A percentile compares a stretch with the other conserved stretches of the same genome.
phyloP scores from a whole-genome alignment of 2,329 filamentous ascomycete genomes.

The Colletotrichum musicola region DNA sequence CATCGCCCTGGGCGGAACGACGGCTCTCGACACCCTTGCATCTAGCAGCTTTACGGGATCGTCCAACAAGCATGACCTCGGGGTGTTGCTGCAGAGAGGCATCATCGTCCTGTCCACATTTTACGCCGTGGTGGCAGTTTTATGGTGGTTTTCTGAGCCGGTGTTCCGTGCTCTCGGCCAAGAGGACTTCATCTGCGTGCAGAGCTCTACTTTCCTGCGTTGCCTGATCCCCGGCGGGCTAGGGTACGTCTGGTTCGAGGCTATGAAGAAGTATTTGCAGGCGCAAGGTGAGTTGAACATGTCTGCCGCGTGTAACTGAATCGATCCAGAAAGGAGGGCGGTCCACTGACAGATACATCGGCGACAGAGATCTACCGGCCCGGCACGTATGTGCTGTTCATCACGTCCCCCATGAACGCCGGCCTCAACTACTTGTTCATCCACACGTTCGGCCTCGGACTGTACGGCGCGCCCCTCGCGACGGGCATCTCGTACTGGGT shows the following conservation, averaged over 20 bases:
- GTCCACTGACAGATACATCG: no score
- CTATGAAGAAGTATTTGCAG: slow-evolving; percentile 88
- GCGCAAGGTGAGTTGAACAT: slow-evolving; percentile 76
- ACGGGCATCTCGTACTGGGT: slow-evolving; percentile 90
- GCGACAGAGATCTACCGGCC: slow-evolving; percentile 74
- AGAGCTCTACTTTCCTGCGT: slow-evolving; percentile 79
- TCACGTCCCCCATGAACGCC: slow-evolving; percentile 86
- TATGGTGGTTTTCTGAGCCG: slow-evolving; percentile 82
- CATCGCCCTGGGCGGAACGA: slow-evolving; percentile 86
- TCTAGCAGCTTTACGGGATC: slow-evolving; percentile 87
- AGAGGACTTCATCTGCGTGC: slow-evolving; percentile 79
- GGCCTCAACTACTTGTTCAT: slow-evolving; percentile 85
- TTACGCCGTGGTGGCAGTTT: slow-evolving; percentile 77
- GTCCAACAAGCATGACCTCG: slow-evolving; percentile 81
- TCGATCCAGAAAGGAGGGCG: slow-evolving; percentile 40
- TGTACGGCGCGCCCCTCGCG: slow-evolving; percentile 84
- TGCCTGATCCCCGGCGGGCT: slow-evolving; percentile 84
- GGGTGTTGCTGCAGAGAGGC: slow-evolving; percentile 81
- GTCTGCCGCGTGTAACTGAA: slow-evolving; percentile 3
- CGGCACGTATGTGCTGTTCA: slow-evolving; percentile 83
- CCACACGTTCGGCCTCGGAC: slow-evolving; percentile 76
- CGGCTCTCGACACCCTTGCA: slow-evolving; percentile 86
- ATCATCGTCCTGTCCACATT: slow-evolving; percentile 79
- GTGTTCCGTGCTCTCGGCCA: slow-evolving; percentile 83
- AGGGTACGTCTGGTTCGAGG: slow-evolving; percentile 90